phyloP scores from a whole-genome alignment of 2,329 filamentous ascomycete genomes.

The Phialemonium atrogriseum region DNA sequence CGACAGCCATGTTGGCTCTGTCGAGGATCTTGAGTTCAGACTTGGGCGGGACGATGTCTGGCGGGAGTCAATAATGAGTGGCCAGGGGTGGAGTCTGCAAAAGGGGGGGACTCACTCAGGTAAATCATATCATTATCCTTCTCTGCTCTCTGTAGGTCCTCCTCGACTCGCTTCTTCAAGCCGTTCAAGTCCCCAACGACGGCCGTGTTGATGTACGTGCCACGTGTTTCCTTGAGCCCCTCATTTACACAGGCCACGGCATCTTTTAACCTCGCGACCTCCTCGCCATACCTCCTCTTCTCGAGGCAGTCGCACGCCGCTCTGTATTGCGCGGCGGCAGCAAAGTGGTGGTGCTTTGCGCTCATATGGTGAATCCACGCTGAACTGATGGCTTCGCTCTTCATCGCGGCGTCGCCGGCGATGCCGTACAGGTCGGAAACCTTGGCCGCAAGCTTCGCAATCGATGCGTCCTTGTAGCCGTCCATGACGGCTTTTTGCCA shows the following conservation, averaged over 20 bases:
- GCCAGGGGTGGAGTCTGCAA: neutral
- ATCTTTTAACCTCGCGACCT: constrained; percentile 79
- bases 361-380: constrained; percentile 98
- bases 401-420: constrained; percentile 77
- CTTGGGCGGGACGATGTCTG: constrained; percentile 74
- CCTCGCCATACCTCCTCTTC: constrained; percentile 90
- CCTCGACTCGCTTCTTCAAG: constrained; percentile 72
- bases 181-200: constrained; percentile 77
- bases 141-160: constrained; percentile 85
- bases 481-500: constrained; percentile 98
- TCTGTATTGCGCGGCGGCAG: constrained; percentile 86
- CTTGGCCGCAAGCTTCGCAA: constrained; percentile 80
- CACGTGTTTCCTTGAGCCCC: constrained; percentile 71
- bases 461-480: constrained; percentile 81
- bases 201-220: constrained; percentile 66
- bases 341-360: constrained; percentile 95
- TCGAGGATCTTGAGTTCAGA: constrained; percentile 80
- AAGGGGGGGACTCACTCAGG: constrained; percentile 46
- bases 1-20: constrained; percentile 78
- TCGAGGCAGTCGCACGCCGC: constrained; percentile 87
- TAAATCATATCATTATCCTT: constrained; percentile 97
- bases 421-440: constrained; percentile 86
- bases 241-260: constrained; percentile 77
- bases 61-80: constrained; percentile 19
- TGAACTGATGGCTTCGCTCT: constrained; percentile 81